These are phyloP conservation scores for Lanmaoa rubissima DNA, from an alignment of 768 basidiomycete genomes.

Conservation along the genomic window DNA sequence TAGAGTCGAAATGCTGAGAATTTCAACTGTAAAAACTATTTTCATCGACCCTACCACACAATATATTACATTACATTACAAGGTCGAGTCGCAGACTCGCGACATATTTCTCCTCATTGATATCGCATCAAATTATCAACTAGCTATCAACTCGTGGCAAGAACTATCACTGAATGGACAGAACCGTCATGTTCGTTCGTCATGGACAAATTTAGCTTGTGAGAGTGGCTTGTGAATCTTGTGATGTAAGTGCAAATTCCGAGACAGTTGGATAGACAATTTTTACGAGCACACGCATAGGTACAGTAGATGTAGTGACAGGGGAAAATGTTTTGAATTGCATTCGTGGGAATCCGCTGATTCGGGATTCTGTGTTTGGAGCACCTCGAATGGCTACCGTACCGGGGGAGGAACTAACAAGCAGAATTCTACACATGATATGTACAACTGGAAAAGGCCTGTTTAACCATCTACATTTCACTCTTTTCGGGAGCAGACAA, in stretches of 20 bases:
- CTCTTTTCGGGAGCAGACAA: background rate
- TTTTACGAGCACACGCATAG: background rate
- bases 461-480: background rate
- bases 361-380: background rate
- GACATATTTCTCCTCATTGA: too few species aligned
- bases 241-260: background rate
- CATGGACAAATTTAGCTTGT: background rate
- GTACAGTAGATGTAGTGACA: background rate
- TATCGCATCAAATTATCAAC: too few species aligned
- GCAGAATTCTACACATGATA: background rate
- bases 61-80: too few species aligned
- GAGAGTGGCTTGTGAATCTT: background rate
- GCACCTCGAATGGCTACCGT: background rate
- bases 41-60: too few species aligned
- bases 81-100: too few species aligned
- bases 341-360: too few species aligned
- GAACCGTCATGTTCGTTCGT: too few species aligned
- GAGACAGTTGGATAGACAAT: background rate
- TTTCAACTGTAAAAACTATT: too few species aligned
- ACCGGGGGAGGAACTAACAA: background rate
- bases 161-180: too few species aligned
- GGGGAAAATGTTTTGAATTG: too few species aligned
- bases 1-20: too few species aligned
- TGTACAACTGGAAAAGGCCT: background rate
- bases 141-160: too few species aligned